phyloP scores from a whole-genome alignment of 345 rosid species.

The Lepidium africanum region DNA sequence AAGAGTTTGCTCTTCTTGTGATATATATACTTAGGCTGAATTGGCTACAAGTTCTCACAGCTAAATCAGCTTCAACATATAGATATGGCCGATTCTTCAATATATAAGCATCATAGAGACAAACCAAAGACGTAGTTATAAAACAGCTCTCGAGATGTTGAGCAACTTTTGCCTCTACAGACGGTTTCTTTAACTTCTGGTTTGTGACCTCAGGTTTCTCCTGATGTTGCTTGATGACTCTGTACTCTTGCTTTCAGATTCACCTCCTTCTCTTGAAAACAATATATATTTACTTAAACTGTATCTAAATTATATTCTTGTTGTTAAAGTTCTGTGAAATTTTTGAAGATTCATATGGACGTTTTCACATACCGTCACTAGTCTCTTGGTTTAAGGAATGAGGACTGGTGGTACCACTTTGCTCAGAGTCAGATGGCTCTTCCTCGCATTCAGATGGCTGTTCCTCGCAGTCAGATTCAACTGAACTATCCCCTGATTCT shows the following conservation, averaged over 20 bases:
- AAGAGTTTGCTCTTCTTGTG: background rate
- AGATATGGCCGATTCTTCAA: background rate
- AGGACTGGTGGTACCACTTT: slow-evolving; percentile 7
- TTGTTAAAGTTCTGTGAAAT: background rate
- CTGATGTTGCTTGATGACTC: slow-evolving; percentile 1
- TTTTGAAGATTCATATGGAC: background rate
- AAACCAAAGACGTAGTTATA: background rate
- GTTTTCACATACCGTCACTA: slow-evolving; percentile 8
- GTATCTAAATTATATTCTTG: background rate
- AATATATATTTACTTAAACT: background rate
- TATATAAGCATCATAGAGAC: background rate
- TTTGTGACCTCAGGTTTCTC: slow-evolving; percentile 14
- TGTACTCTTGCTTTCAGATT: slow-evolving; percentile 11
- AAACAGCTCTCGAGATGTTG: slow-evolving; percentile 19
- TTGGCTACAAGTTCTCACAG: background rate
- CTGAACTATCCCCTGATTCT: slow-evolving; percentile 5
- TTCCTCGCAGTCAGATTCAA: slow-evolving; percentile 13
- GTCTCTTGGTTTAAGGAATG: slow-evolving; percentile 11
- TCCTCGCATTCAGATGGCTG: background rate
- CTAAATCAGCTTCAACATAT: background rate
- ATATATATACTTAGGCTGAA: background rate
- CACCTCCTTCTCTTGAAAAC: slow-evolving; percentile 21
- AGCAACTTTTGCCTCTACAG: slow-evolving; percentile 4
- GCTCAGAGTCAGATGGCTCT: slow-evolving; percentile 22
- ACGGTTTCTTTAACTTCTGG: background rate